Evolutionary conservation across 1,284 basidiomycete genomes (phyloP).

Genomic region (Puccinia triticina): DNA sequence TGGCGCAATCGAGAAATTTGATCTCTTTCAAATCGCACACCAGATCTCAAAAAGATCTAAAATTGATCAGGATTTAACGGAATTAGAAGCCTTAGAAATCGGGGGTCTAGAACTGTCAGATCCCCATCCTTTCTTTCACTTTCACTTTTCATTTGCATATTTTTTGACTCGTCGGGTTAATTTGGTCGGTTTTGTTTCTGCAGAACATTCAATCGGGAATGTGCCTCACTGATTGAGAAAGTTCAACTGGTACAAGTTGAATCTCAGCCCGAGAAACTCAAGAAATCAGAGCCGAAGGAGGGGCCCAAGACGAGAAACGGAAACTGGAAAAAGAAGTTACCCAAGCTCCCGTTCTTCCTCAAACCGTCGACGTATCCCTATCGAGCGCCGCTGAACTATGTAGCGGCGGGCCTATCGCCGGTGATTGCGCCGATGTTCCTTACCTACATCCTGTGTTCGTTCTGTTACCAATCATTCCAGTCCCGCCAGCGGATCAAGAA

Average conservation of each 20-base stretch:
- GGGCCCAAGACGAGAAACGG: background rate
- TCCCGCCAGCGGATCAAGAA: slow-evolving; percentile 41
- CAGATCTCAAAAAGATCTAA: slow-evolving; percentile 16
- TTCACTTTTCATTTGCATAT: background rate
- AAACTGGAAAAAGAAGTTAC: slow-evolving; percentile 15
- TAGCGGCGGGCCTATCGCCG: slow-evolving; percentile 26
- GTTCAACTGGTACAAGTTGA: background rate
- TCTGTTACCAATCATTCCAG: slow-evolving; percentile 39
- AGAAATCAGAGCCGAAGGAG: background rate
- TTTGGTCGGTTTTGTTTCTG: background rate
- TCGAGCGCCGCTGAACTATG: slow-evolving; percentile 31
- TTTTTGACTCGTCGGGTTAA: background rate
- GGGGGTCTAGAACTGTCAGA: slow-evolving; percentile 40
- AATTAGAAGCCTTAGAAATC: slow-evolving; percentile 24
- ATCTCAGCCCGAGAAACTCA: slow-evolving; percentile 1
- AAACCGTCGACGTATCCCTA: slow-evolving; percentile 44
- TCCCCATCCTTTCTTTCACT: background rate
- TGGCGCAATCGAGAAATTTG: slow-evolving; percentile 49
- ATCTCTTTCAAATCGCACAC: slow-evolving; percentile 19
- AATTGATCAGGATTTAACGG: slow-evolving; percentile 5
- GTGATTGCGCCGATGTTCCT: slow-evolving; percentile 33
- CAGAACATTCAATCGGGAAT: slow-evolving; percentile 30
- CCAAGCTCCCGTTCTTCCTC: slow-evolving; percentile 37
- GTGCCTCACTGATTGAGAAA: slow-evolving; percentile 12
- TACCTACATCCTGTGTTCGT: slow-evolving; percentile 28